Conservation (phyloP, 2,329 filamentous ascomycete genomes). For the Periconia sp. region DNA sequence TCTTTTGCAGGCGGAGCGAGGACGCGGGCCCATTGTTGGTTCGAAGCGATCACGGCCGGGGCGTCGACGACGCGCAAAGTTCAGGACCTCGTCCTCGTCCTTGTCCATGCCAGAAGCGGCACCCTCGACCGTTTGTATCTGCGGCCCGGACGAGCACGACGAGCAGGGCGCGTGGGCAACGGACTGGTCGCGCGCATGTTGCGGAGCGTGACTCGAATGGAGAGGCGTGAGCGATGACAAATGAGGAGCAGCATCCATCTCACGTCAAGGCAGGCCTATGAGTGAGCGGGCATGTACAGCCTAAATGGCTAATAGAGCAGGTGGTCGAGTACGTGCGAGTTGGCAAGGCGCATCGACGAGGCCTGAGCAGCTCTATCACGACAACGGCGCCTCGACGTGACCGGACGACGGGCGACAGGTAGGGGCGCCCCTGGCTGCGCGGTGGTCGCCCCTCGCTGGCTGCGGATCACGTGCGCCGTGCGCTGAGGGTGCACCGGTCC, state of each 20-base stretch:
- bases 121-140: constrained; percentile 1
- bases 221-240: constrained; percentile 11
- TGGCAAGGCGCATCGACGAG: constrained; percentile 18
- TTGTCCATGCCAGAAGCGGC: constrained; percentile 1
- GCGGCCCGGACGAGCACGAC: neutral
- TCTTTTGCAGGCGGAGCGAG: neutral
- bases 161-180: neutral
- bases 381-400: constrained; percentile 6
- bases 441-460: neutral
- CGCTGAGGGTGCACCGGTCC: neutral
- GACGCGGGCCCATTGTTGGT: neutral
- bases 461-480: constrained; percentile 3
- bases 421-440: constrained; percentile 16
- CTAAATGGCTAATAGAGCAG: constrained; percentile 39
- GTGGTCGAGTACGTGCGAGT: constrained; percentile 33
- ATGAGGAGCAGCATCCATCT: constrained; percentile 14
- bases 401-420: constrained; percentile 8
- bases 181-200: constrained; percentile 1
- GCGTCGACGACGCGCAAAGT: neutral
- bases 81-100: neutral
- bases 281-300: constrained; percentile 21
- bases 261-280: constrained; percentile 26
- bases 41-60: too few relatives aligned
- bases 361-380: constrained; percentile 12
- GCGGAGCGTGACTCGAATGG: constrained; percentile 1